phyloP scores from a whole-genome alignment of 148 eudicot genomes.

The Arbutus unedo region DNA sequence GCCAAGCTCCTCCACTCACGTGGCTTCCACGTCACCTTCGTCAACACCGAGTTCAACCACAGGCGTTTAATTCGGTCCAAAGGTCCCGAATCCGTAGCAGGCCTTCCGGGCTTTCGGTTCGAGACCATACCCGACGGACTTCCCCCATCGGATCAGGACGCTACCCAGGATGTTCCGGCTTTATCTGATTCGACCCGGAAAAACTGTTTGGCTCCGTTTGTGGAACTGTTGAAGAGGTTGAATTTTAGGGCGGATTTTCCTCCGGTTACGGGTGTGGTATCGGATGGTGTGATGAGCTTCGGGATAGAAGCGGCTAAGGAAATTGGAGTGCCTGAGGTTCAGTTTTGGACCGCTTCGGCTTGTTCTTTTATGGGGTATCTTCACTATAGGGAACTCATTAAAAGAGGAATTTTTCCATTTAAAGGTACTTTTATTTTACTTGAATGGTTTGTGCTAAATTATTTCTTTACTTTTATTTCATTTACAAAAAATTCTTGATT shows the following conservation, averaged over 20 bases:
- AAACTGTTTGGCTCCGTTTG: constrained; percentile 26
- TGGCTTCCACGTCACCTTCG: constrained; percentile 31
- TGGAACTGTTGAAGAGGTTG: constrained; percentile 16
- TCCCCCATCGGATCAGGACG: constrained; percentile 21
- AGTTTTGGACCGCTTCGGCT: constrained; percentile 35
- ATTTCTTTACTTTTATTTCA: no score
- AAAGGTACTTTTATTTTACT: constrained; percentile 14
- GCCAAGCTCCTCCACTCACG: constrained; percentile 29
- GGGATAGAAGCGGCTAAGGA: constrained; percentile 23
- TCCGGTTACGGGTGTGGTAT: constrained; percentile 22
- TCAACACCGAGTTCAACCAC: constrained; percentile 39
- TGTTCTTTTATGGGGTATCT: constrained; percentile 29
- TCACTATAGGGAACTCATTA: constrained; percentile 22
- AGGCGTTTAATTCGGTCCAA: constrained; percentile 25
- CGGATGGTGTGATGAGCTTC: constrained; percentile 36
- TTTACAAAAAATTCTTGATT: no score
- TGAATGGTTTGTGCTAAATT: no score
- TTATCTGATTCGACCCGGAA: constrained; percentile 15
- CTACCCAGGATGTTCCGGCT: constrained; percentile 21
- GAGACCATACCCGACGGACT: constrained; percentile 32
- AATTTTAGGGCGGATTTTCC: constrained; percentile 16
- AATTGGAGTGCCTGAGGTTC: constrained; percentile 29
- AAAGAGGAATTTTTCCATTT: constrained; percentile 28
- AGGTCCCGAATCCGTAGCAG: constrained; percentile 18
- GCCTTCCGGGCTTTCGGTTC: constrained; percentile 22